These are phyloP conservation scores for Sordariomycetes sp. DNA, from an alignment of 2,329 filamentous ascomycete genomes.

Conservation along the genomic window DNA sequence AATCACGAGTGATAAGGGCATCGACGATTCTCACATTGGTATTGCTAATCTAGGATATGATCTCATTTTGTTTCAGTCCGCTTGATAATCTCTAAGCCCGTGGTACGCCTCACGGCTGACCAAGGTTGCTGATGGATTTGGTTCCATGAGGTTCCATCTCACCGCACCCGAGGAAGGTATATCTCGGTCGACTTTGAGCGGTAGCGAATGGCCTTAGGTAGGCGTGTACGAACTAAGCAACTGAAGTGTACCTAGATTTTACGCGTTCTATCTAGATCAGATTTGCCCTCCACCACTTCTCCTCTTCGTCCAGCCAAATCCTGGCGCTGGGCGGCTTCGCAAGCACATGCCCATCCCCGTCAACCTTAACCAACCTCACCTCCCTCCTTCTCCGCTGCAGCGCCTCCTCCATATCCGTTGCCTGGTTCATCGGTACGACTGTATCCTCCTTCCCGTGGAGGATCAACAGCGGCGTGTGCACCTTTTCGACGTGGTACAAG, in stretches of 20 bases:
- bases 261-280: conserved; percentile 20
- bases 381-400: conserved; percentile 29
- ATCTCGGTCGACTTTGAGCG: too few species aligned
- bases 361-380: conserved; percentile 35
- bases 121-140: too few species aligned
- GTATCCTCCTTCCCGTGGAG: conserved; percentile 46
- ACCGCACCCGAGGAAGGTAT: too few species aligned
- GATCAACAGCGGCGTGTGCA: conserved; percentile 42
- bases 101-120: too few species aligned
- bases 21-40: neutral
- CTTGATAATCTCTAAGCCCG: too few species aligned
- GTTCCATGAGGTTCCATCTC: too few species aligned
- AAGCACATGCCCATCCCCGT: conserved; percentile 43
- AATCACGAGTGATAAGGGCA: neutral
- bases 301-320: conserved; percentile 31
- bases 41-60: neutral
- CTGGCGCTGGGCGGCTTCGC: conserved; percentile 26
- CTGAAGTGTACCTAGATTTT: too few species aligned
- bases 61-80: neutral
- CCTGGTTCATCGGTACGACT: conserved; percentile 50
- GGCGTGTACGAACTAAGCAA: too few species aligned
- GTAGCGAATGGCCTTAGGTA: too few species aligned
- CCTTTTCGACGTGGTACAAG: conserved; percentile 34
- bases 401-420: conserved; percentile 38
- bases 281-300: conserved; percentile 35